Evolutionary conservation across 495 filamentous ascomycete genomes (phyloP).

Genomic region (Cenococcum geophilum): DNA sequence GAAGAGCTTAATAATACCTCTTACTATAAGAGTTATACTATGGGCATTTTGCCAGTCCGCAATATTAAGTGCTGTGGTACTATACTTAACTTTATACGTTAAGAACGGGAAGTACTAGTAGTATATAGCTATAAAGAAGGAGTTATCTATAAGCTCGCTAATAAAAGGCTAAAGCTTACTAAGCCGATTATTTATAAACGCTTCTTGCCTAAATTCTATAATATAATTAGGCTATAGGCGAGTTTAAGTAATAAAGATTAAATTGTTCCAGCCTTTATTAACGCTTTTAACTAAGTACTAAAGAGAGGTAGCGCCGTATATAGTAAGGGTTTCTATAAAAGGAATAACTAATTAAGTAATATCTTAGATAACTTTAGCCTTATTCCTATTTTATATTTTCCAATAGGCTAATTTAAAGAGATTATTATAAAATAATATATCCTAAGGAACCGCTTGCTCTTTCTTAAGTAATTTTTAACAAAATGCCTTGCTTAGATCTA

Average conservation of each 20-base stretch:
- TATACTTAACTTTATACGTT: constrained; percentile 39
- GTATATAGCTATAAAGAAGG: constrained; percentile 24
- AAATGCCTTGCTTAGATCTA: constrained; percentile 19
- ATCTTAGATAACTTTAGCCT: constrained; percentile 28
- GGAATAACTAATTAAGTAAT: constrained; percentile 25
- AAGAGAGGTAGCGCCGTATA: constrained; percentile 17
- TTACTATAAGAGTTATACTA: constrained; percentile 35
- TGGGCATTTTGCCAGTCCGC: constrained; percentile 41
- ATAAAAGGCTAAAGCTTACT: constrained; percentile 9
- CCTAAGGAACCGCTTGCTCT: constrained; percentile 16
- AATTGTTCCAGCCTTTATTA: constrained; percentile 30
- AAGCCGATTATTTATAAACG: constrained; percentile 18
- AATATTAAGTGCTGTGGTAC: constrained; percentile 34
- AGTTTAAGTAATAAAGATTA: constrained; percentile 19
- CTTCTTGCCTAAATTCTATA: constrained; percentile 25
- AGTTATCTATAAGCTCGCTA: constrained; percentile 5
- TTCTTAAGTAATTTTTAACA: constrained; percentile 20
- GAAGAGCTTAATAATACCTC: constrained; percentile 38
- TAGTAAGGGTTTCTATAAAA: constrained; percentile 21
- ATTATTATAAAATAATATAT: constrained; percentile 26
- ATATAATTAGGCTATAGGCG: constrained; percentile 29
- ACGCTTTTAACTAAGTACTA: constrained; percentile 20
- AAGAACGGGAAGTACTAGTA: constrained; percentile 43
- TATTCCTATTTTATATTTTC: constrained; percentile 15
- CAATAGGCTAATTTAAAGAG: constrained; percentile 14